Evolutionary conservation across 306 rosid species (phyloP).

Genomic region (Phaseolus lunatus): DNA sequence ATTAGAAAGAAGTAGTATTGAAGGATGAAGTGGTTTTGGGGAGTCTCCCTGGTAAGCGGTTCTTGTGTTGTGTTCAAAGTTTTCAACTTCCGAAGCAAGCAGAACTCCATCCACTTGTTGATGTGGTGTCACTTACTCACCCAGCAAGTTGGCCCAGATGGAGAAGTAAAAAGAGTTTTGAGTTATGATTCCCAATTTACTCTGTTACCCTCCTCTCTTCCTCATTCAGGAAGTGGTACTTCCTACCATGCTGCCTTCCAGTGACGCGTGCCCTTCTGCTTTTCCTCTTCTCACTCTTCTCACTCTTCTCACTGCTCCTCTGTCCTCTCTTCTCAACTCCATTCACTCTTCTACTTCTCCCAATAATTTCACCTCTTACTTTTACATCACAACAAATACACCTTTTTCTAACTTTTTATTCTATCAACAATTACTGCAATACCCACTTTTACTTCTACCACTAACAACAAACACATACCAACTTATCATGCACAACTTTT

Average conservation of each 20-base stretch:
- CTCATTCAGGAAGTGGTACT: neutral
- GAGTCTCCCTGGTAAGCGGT: slow-evolving; percentile 52
- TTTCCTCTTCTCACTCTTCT: neutral
- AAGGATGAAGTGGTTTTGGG: slow-evolving; percentile 26
- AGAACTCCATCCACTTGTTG: slow-evolving; percentile 49
- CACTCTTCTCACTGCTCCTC: neutral
- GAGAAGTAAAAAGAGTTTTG: neutral
- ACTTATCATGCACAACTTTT: too few species aligned
- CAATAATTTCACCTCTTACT: too few species aligned
- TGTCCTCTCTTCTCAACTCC: too few species aligned
- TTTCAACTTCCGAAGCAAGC: slow-evolving; percentile 54
- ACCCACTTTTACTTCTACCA: too few species aligned
- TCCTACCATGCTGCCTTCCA: neutral
- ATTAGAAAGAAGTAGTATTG: too few species aligned
- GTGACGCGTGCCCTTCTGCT: slow-evolving; percentile 16
- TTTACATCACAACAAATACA: too few species aligned
- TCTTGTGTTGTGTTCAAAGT: slow-evolving; percentile 56
- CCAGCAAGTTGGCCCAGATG: slow-evolving; percentile 39
- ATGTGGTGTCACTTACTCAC: slow-evolving; percentile 45
- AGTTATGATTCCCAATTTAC: too few species aligned
- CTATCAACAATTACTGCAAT: too few species aligned
- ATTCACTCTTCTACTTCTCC: too few species aligned
- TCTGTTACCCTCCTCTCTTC: too few species aligned
- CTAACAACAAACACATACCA: too few species aligned
- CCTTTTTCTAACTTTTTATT: too few species aligned